A percentile compares a stretch with the other conserved stretches of the same genome.
Conservation (phyloP, 257 asterid species). For the Schizonepeta tenuifolia region DNA sequence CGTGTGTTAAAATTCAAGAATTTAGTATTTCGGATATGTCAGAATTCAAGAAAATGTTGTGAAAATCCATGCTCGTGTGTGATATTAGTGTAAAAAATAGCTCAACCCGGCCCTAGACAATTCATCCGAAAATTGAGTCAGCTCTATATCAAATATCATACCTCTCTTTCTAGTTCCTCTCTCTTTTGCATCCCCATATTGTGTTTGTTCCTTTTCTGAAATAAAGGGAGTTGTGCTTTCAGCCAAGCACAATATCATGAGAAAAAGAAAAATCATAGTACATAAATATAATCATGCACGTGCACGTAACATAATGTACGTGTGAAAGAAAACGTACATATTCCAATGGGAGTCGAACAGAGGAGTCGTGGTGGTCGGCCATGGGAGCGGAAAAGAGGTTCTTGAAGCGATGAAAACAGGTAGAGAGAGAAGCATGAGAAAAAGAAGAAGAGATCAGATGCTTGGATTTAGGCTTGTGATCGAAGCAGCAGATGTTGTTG, state of each 20-base stretch:
- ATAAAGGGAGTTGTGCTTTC: not conserved
- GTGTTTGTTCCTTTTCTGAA: slow-evolving; percentile 56
- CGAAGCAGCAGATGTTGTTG: slow-evolving; percentile 51
- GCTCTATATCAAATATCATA: slow-evolving; percentile 28
- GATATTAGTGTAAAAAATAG: no score
- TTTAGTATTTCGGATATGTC: not conserved
- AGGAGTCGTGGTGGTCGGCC: slow-evolving; percentile 31
- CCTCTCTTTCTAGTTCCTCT: slow-evolving; percentile 88
- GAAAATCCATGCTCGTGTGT: not conserved
- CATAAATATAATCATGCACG: not conserved
- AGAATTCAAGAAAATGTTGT: not conserved
- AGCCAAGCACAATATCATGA: no score
- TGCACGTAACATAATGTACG: not conserved
- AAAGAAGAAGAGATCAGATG: not conserved
- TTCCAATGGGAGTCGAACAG: slow-evolving; percentile 33
- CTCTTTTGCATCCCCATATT: slow-evolving; percentile 52
- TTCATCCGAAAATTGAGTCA: no score
- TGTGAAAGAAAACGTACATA: slow-evolving; percentile 40
- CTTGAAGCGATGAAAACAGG: slow-evolving; percentile 35
- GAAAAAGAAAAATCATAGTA: not conserved
- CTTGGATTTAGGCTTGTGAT: slow-evolving; percentile 37
- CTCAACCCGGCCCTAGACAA: no score
- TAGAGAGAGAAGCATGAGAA: slow-evolving; percentile 19
- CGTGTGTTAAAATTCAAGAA: not conserved
- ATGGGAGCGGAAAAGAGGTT: slow-evolving; percentile 34